phyloP scores from a whole-genome alignment of 129 eudicot genomes.

The Chrysanthemum lavandulifolium region DNA sequence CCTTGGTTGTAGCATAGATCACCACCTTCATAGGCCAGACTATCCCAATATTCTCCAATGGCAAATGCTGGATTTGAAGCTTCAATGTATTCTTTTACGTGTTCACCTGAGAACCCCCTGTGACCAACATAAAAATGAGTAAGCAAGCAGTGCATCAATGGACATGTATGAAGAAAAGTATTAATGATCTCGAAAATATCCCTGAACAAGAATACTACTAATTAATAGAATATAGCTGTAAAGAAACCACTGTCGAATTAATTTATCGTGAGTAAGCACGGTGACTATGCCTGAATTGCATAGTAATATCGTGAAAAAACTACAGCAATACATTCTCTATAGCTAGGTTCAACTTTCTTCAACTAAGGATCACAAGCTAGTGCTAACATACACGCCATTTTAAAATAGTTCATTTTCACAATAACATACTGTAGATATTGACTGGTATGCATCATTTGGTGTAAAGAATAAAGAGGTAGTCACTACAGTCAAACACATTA shows the following conservation, averaged over 20 bases:
- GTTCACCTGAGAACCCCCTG: constrained; percentile 70
- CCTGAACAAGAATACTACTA: background rate
- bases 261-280: background rate
- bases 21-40: constrained; percentile 62
- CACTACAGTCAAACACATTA: background rate
- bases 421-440: background rate
- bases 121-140: constrained; percentile 7
- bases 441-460: background rate
- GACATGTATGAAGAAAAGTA: background rate
- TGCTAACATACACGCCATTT: background rate
- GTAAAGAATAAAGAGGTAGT: background rate
- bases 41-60: constrained; percentile 76
- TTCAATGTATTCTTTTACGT: constrained; percentile 64
- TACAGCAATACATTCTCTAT: too few species aligned
- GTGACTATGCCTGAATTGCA: background rate
- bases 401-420: background rate
- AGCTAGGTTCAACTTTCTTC: too few species aligned
- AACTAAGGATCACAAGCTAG: too few species aligned
- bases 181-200: background rate
- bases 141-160: constrained; percentile 15
- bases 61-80: constrained; percentile 70
- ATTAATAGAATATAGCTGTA: background rate
- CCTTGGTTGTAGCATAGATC: constrained; percentile 72
- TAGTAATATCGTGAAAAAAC: too few species aligned
- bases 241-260: background rate